Evolutionary conservation across 208 protist species (phyloP).

Genomic region (Wallacemonas sp.): DNA sequence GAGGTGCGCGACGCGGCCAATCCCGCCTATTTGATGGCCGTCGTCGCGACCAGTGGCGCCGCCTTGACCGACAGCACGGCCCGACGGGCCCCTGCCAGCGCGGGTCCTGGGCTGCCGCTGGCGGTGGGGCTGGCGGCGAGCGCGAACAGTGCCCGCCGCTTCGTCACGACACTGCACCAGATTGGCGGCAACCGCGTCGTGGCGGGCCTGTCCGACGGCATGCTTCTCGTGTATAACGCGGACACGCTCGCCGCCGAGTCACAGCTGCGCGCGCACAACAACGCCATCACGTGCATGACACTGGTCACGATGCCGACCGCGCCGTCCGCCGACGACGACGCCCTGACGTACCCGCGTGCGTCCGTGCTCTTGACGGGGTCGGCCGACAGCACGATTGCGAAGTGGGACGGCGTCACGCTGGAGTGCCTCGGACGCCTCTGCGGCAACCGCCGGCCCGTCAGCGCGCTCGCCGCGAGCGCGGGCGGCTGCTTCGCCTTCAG

Average conservation of each 20-base stretch:
- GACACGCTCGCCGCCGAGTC: slow-evolving; percentile 29
- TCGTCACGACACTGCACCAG: slow-evolving; percentile 61
- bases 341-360: slow-evolving; percentile 13
- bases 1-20: slow-evolving; percentile 62
- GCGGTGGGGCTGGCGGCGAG: too few species aligned
- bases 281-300: slow-evolving; percentile 58
- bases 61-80: neutral
- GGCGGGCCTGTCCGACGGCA: slow-evolving; percentile 58
- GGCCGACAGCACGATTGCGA: slow-evolving; percentile 60
- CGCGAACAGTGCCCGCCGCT: neutral
- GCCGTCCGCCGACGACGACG: slow-evolving; percentile 12
- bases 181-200: slow-evolving; percentile 57
- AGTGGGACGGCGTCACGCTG: slow-evolving; percentile 61
- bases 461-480: slow-evolving; percentile 37
- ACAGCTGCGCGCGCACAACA: slow-evolving; percentile 39
- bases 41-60: slow-evolving; percentile 21
- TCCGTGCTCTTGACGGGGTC: slow-evolving; percentile 66
- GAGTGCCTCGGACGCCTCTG: slow-evolving; percentile 48
- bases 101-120: neutral
- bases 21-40: slow-evolving; percentile 36
- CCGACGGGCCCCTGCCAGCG: neutral
- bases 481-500: slow-evolving; percentile 67
- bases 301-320: slow-evolving; percentile 29
- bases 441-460: slow-evolving; percentile 40
- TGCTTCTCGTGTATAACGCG: slow-evolving; percentile 51